These are phyloP conservation scores for Zasmidium citrigriseum DNA, from an alignment of 2,329 filamentous ascomycete species.

Conservation along the genomic window DNA sequence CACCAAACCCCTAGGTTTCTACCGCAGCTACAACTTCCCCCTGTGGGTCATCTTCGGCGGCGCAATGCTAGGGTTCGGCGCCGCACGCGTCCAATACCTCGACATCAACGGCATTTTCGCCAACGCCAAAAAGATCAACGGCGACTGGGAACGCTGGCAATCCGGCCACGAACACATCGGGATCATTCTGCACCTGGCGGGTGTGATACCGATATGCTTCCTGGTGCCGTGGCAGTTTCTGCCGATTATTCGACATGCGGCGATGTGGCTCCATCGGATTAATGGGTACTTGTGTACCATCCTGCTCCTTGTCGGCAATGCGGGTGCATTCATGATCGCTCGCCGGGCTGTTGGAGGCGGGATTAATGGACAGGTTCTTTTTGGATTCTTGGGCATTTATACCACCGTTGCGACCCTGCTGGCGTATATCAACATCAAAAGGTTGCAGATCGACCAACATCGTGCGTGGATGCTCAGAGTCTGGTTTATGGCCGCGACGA, in stretches of 20 bases:
- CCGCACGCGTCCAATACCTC: slow-evolving; percentile 52
- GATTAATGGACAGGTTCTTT: no score
- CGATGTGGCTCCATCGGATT: no score
- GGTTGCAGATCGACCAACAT: slow-evolving; percentile 63
- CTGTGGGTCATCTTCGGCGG: slow-evolving; percentile 42
- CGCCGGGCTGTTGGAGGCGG: no score
- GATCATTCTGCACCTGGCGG: slow-evolving; percentile 45
- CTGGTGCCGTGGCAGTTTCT: slow-evolving; percentile 45
- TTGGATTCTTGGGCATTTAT: slow-evolving; percentile 45
- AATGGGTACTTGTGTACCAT: no score
- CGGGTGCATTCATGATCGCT: no score
- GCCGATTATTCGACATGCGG: slow-evolving; percentile 46
- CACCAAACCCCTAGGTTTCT: slow-evolving; percentile 55
- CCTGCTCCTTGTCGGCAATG: no score
- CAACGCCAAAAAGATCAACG: slow-evolving; percentile 18
- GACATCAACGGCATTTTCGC: slow-evolving; percentile 40
- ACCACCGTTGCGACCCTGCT: slow-evolving; percentile 48
- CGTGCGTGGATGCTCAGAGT: slow-evolving; percentile 63
- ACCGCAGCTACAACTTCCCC: slow-evolving; percentile 58
- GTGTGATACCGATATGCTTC: slow-evolving; percentile 41
- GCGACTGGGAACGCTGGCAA: slow-evolving; percentile 47
- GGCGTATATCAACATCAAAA: slow-evolving; percentile 59
- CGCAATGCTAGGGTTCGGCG: slow-evolving; percentile 47
- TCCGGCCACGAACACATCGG: slow-evolving; percentile 37
- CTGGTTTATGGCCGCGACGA: slow-evolving; percentile 6